phyloP scores from a whole-genome alignment of 1,284 basidiomycete species.

The Moesziomyces sp. region DNA sequence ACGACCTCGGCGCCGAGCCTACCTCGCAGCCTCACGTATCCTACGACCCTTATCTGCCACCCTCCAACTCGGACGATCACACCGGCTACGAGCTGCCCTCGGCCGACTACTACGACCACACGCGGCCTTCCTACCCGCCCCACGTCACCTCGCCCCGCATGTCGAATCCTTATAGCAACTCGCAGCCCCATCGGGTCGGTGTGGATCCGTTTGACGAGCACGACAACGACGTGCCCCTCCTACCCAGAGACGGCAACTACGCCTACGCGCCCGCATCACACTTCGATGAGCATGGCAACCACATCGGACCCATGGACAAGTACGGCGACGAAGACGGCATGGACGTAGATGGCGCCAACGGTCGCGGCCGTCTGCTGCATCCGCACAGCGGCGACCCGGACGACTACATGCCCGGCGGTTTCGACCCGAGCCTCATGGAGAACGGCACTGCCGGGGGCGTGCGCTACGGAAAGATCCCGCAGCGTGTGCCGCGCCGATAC shows the following conservation, averaged over 20 bases:
- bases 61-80: constrained; percentile 38
- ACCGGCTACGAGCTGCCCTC: constrained; percentile 37
- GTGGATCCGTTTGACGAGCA: constrained; percentile 39
- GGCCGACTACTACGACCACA: constrained; percentile 35
- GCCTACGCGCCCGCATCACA: constrained; percentile 57
- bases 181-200: constrained; percentile 20
- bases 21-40: constrained; percentile 32
- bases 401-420: constrained; percentile 58
- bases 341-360: constrained; percentile 55
- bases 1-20: constrained; percentile 44
- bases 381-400: constrained; percentile 18
- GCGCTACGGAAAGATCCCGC: constrained; percentile 60
- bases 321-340: constrained; percentile 50
- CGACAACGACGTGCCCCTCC: constrained; percentile 47
- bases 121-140: constrained; percentile 17
- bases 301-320: constrained; percentile 46
- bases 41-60: constrained; percentile 38
- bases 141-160: constrained; percentile 25
- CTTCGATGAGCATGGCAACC: constrained; percentile 58
- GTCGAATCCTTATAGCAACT: constrained; percentile 35
- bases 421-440: constrained; percentile 51
- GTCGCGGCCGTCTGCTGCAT: constrained; percentile 25
- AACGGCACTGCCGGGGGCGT: constrained; percentile 50
- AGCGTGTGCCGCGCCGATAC: constrained; percentile 62
- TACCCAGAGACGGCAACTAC: constrained; percentile 49